Conservation (phyloP, 768 basidiomycete genomes). For the Agrocybe pediades region DNA sequence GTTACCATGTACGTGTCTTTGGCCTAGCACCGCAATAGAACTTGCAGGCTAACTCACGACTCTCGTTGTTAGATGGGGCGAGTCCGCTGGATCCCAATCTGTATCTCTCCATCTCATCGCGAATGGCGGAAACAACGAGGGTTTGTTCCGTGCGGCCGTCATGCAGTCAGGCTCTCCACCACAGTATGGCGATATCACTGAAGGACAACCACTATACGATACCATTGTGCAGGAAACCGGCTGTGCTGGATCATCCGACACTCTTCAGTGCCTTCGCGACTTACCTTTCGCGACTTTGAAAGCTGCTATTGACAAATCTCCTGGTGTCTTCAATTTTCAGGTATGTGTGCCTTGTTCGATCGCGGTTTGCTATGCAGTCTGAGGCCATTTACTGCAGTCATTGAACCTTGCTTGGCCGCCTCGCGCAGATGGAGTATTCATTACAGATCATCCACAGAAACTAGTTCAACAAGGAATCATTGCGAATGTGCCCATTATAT, state of each 20-base stretch:
- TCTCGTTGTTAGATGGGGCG: conserved; percentile 32
- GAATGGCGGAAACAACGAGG: conserved; percentile 44
- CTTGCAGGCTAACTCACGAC: too few species aligned
- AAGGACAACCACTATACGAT: conserved; percentile 49
- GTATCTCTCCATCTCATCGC: conserved; percentile 51
- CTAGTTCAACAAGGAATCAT: conserved; percentile 46
- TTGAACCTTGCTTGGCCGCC: conserved; percentile 46
- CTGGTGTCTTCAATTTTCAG: conserved; percentile 41
- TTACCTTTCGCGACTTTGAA: conserved; percentile 37
- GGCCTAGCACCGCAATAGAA: too few species aligned
- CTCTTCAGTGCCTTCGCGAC: conserved; percentile 40
- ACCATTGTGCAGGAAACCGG: conserved; percentile 34
- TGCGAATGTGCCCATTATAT: conserved; percentile 44
- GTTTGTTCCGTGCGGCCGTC: conserved; percentile 49
- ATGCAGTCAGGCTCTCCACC: conserved; percentile 46
- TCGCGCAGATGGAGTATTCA: conserved; percentile 49
- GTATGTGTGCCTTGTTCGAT: conserved; percentile 15
- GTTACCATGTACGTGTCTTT: conserved; percentile 48
- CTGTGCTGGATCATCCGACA: conserved; percentile 34
- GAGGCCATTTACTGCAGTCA: too few species aligned
- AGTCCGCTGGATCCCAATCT: conserved; percentile 54
- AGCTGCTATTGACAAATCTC: conserved; percentile 40
- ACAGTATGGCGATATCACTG: conserved; percentile 41
- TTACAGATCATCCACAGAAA: conserved; percentile 44
- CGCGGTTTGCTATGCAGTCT: too few species aligned